phyloP scores from a whole-genome alignment of 1,139 yeast genomes.

The Taphrina communis region DNA sequence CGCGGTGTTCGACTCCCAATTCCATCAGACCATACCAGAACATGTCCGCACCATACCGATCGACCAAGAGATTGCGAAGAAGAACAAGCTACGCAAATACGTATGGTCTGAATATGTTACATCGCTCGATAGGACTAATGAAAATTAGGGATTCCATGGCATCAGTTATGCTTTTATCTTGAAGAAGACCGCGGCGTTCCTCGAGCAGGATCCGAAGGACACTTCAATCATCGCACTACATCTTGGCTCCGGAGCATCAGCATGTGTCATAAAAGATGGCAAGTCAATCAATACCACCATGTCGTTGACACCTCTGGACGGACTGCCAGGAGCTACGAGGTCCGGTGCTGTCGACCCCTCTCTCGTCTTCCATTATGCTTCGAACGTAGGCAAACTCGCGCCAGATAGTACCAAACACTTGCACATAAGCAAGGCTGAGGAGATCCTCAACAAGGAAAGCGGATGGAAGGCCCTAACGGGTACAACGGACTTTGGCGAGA shows the following conservation, averaged over 20 bases:
- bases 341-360: slow-evolving; percentile 47
- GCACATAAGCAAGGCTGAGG: slow-evolving; percentile 46
- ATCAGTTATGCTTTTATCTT: slow-evolving; percentile 45
- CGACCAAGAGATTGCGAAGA: slow-evolving; percentile 43
- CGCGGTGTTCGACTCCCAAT: slow-evolving; percentile 46
- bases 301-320: slow-evolving; percentile 47
- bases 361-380: slow-evolving; percentile 45
- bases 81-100: slow-evolving; percentile 45
- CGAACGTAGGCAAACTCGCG: slow-evolving; percentile 46
- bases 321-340: slow-evolving; percentile 47
- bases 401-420: slow-evolving; percentile 43
- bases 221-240: slow-evolving; percentile 45
- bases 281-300: slow-evolving; percentile 46
- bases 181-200: slow-evolving; percentile 34
- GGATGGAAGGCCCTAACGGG: slow-evolving; percentile 47
- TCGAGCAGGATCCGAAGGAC: slow-evolving; percentile 26
- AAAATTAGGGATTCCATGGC: slow-evolving; percentile 44
- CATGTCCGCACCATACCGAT: slow-evolving; percentile 45
- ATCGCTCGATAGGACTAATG: background rate
- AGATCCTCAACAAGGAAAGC: slow-evolving; percentile 45
- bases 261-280: slow-evolving; percentile 45
- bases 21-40: slow-evolving; percentile 45
- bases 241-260: slow-evolving; percentile 47
- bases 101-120: slow-evolving; percentile 4
- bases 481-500: slow-evolving; percentile 46